Base-by-base conservation (phyloP, 2,329 filamentous ascomycete species). In the Lizonia empirigonia region DNA sequence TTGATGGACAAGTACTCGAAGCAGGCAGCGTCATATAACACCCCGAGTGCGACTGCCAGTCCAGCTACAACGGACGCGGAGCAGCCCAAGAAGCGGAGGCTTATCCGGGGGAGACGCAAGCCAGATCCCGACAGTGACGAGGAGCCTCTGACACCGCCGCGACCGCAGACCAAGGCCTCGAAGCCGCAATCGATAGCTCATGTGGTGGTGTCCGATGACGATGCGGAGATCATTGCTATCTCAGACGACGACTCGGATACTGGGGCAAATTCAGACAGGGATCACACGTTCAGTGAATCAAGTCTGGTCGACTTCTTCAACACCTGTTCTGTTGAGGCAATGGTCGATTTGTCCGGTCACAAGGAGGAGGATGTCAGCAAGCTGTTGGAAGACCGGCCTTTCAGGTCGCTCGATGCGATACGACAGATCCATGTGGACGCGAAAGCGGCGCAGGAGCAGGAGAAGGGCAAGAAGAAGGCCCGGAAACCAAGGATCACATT, bases 291-390 rank as follows among this genome's bases (percentile, higher is more conserved):
- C 23, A 69, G 84, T 32, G 79, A 84, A 23, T 66, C 65, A 4
- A 81, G 81, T 47, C 83, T 97, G 6, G 77, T 97, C 22, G 81
- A 85, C 7, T 95, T 91, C 65, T 86, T 99, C 72, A 97, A 97
- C 67, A 85, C 80, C 0, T 94, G 90, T 69, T 84, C 85, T 5
- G 77, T 84, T 8, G 82, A 87, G 27, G 90, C 93, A 50, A 82
- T 99, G 33, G 84, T 88, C 1, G 92, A 96, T 60, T 86, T 97
- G 54, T 90, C 90, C 0, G 86, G 86, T 24, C 85, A 89, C 53
- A 86, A 88, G 27, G 82, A 88, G 59, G 83, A 86, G 5, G 80
- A 86, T 37, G 86, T 92, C 1, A 80, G 86, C 34, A 74, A 84
- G 12, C 81, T 97, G 47, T 76, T 96, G 9, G 82, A 84, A 1